These are phyloP conservation scores for Dictyostelium firmibasis DNA, from an alignment of 78 protist species.

Conservation along the genomic window DNA sequence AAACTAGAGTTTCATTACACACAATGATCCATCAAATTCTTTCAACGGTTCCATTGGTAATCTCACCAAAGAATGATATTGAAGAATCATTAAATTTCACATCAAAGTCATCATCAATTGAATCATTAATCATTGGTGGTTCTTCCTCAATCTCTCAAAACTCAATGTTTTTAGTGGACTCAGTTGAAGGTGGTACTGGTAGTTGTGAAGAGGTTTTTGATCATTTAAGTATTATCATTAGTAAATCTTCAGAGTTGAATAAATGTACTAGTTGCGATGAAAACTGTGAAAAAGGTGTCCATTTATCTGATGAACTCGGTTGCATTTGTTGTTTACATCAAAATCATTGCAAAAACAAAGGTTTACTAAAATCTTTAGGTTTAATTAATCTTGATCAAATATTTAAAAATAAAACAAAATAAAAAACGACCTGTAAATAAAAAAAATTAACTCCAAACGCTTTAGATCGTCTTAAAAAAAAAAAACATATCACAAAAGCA, in stretches of 20 bases:
- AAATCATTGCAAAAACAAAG: slow-evolving; percentile 57
- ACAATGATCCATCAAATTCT: slow-evolving; percentile 65
- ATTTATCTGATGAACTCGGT: slow-evolving; percentile 44
- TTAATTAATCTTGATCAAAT: neutral
- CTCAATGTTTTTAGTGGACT: slow-evolving; percentile 43
- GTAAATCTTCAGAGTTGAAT: neutral
- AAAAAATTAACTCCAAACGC: too few species aligned
- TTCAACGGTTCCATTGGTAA: slow-evolving; percentile 9
- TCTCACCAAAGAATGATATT: slow-evolving; percentile 29
- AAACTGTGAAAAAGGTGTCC: neutral
- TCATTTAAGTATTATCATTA: neutral
- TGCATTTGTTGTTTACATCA: slow-evolving; percentile 57
- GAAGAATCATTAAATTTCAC: slow-evolving; percentile 14
- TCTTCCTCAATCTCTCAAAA: neutral
- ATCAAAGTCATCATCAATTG: neutral
- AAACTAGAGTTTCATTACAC: slow-evolving; percentile 9
- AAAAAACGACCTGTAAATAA: neutral
- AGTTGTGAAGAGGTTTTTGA: slow-evolving; percentile 62
- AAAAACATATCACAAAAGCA: too few species aligned
- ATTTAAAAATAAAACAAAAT: neutral
- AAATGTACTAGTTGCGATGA: slow-evolving; percentile 44
- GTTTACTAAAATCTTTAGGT: slow-evolving; percentile 46
- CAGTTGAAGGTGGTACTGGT: slow-evolving; percentile 71
- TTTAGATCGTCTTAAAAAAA: too few species aligned
- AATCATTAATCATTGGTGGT: neutral